Percentiles rank a stretch among this genome's conserved stretches.
phyloP scores from a whole-genome alignment of 2,329 filamentous ascomycete genomes.

The Saccharata proteae region DNA sequence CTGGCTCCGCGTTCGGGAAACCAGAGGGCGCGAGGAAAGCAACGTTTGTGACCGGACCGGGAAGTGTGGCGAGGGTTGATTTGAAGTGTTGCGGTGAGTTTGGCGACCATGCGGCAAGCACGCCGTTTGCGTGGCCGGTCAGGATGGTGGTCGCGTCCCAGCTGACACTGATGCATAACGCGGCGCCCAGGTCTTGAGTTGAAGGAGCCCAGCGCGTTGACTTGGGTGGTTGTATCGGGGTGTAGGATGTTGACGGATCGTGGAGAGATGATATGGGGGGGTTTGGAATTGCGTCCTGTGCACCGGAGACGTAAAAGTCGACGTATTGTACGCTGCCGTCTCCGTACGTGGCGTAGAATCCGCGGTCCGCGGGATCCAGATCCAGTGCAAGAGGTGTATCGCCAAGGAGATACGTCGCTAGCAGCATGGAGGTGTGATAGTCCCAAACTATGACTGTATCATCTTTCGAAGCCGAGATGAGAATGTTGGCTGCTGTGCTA shows the following conservation, averaged over 20 bases:
- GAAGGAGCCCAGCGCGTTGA: slow-evolving; percentile 32
- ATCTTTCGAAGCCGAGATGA: slow-evolving; percentile 72
- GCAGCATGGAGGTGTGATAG: slow-evolving; percentile 61
- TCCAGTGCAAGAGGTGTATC: slow-evolving; percentile 58
- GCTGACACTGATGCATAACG: slow-evolving; percentile 57
- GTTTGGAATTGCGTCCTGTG: slow-evolving; percentile 15
- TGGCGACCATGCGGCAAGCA: slow-evolving; percentile 58
- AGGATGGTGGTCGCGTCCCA: slow-evolving; percentile 73
- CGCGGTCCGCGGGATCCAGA: slow-evolving; percentile 73
- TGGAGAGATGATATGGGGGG: slow-evolving; percentile 26
- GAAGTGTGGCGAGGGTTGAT: slow-evolving; percentile 57
- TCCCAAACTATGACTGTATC: slow-evolving; percentile 91
- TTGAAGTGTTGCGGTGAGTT: slow-evolving; percentile 52
- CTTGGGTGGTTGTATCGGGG: slow-evolving; percentile 24
- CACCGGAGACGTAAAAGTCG: slow-evolving; percentile 52
- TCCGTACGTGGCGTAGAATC: slow-evolving; percentile 68
- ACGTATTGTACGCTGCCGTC: slow-evolving; percentile 71
- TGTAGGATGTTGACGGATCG: slow-evolving; percentile 39
- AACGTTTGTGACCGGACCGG: slow-evolving; percentile 73
- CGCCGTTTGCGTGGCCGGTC: slow-evolving; percentile 71
- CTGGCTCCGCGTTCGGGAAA: slow-evolving; percentile 23
- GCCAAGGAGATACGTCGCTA: slow-evolving; percentile 74
- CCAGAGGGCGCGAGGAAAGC: slow-evolving; percentile 53
- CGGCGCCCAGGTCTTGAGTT: slow-evolving; percentile 52
- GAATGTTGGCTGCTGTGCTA: slow-evolving; percentile 63